A percentile compares a stretch with the other conserved stretches of the same genome.
Conservation (phyloP, 129 eudicot species). For the Logfia minima region DNA sequence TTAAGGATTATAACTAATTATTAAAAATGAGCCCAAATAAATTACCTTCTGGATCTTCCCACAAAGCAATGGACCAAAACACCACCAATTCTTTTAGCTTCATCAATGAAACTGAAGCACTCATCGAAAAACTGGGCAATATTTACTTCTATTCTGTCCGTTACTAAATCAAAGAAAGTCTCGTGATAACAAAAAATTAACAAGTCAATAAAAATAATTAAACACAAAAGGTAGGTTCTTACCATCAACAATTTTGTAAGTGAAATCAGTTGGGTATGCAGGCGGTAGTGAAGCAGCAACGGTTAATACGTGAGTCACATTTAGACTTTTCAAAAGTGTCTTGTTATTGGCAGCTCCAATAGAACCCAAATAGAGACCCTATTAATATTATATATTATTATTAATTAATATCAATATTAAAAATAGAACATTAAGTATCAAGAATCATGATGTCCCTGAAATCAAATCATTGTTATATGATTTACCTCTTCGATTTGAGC, state of each 20-base stretch:
- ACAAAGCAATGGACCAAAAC: constrained; percentile 89
- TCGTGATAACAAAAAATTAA: neutral
- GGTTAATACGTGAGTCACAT: constrained; percentile 75
- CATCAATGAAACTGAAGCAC: constrained; percentile 71
- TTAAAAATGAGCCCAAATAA: neutral
- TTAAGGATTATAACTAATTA: neutral
- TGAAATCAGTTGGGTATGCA: constrained; percentile 59
- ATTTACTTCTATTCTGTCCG: constrained; percentile 51
- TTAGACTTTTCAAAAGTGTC: constrained; percentile 59
- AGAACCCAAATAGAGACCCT: constrained; percentile 93
- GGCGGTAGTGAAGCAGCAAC: constrained; percentile 54
- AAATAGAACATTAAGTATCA: no score
- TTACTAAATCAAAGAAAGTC: constrained; percentile 46
- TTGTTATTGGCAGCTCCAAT: constrained; percentile 79
- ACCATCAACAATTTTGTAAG: constrained; percentile 62
- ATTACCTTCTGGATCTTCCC: constrained; percentile 91
- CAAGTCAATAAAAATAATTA: neutral
- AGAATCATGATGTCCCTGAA: no score
- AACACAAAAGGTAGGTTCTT: constrained; percentile 8
- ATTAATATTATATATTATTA: no score
- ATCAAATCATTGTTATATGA: neutral
- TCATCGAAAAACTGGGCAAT: constrained; percentile 70
- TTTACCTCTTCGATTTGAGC: constrained; percentile 85
- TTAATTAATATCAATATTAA: neutral
- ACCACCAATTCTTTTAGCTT: constrained; percentile 65